Evolutionary conservation across 2,329 filamentous ascomycete genomes (phyloP).

Genomic region (Ceratocystiopsis minuta): DNA sequence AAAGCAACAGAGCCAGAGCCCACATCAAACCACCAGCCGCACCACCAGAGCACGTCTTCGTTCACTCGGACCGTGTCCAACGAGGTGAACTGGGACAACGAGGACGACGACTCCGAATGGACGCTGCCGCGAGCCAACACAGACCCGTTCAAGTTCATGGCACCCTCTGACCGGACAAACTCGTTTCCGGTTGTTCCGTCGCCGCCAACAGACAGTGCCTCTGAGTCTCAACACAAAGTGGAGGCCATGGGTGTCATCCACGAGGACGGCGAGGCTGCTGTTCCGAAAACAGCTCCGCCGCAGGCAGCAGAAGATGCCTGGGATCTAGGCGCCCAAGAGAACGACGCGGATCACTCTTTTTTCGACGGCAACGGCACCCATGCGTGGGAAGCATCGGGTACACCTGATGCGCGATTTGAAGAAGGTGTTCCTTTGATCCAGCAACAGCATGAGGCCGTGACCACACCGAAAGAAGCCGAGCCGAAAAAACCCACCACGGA

Average conservation of each 20-base stretch:
- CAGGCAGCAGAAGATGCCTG: slow-evolving; percentile 20
- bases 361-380: not conserved
- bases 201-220: slow-evolving; percentile 5
- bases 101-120: slow-evolving; percentile 41
- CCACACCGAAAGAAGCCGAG: no score
- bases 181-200: slow-evolving; percentile 43
- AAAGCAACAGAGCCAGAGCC: no score
- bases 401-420: slow-evolving; percentile 42
- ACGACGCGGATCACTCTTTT: slow-evolving; percentile 1
- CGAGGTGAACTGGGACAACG: slow-evolving; percentile 41
- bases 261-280: slow-evolving; percentile 25
- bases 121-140: slow-evolving; percentile 30
- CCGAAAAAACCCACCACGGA: slow-evolving; percentile 11
- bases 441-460: slow-evolving; percentile 10
- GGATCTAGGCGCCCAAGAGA: not conserved
- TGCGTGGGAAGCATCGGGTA: no score
- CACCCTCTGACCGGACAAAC: slow-evolving; percentile 38
- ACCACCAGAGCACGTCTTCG: slow-evolving; percentile 32
- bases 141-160: slow-evolving; percentile 43
- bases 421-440: slow-evolving; percentile 49
- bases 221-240: slow-evolving; percentile 2
- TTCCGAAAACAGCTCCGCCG: slow-evolving; percentile 5
- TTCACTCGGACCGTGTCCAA: slow-evolving; percentile 47
- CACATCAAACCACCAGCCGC: no score
- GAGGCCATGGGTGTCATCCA: slow-evolving; percentile 36